Percentiles rank a stretch among this genome's conserved stretches.
Evolutionary conservation across 495 filamentous ascomycete species (phyloP).

Genomic region (Lasiosphaeris hirsuta): DNA sequence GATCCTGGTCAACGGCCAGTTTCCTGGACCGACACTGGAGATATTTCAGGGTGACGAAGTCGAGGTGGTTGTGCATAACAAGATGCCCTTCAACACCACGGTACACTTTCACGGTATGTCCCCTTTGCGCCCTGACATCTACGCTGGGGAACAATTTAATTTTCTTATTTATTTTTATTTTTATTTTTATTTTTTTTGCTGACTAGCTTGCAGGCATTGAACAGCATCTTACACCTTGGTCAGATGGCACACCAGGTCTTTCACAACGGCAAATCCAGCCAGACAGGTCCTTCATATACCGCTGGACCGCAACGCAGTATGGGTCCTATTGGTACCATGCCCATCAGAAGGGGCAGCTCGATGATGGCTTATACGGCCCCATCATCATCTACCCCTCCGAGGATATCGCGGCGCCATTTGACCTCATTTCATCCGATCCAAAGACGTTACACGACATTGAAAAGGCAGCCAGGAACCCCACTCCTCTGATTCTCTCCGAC

Average conservation of each 20-base stretch:
- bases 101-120: constrained; percentile 52
- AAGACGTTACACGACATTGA: constrained; percentile 41
- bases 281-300: constrained; percentile 41
- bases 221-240: constrained; percentile 42
- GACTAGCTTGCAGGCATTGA: constrained; percentile 39
- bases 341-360: constrained; percentile 43
- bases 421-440: constrained; percentile 38
- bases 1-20: constrained; percentile 49
- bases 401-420: constrained; percentile 41
- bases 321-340: constrained; percentile 56
- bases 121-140: constrained; percentile 24
- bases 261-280: constrained; percentile 44
- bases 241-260: constrained; percentile 37
- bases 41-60: constrained; percentile 50
- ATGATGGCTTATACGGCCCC: constrained; percentile 52
- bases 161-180: no score
- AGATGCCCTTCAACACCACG: constrained; percentile 44
- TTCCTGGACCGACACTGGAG: constrained; percentile 45
- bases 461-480: constrained; percentile 39
- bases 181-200: neutral
- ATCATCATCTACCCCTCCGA: constrained; percentile 47
- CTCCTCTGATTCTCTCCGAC: constrained; percentile 51
- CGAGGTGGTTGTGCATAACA: constrained; percentile 44
- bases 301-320: constrained; percentile 46
- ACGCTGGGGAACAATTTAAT: neutral